Evolutionary conservation across 1,139 yeast genomes (phyloP), one percentile per base, ranked within the genome.

Genomic region (Geotrichum fermentans): DNA sequence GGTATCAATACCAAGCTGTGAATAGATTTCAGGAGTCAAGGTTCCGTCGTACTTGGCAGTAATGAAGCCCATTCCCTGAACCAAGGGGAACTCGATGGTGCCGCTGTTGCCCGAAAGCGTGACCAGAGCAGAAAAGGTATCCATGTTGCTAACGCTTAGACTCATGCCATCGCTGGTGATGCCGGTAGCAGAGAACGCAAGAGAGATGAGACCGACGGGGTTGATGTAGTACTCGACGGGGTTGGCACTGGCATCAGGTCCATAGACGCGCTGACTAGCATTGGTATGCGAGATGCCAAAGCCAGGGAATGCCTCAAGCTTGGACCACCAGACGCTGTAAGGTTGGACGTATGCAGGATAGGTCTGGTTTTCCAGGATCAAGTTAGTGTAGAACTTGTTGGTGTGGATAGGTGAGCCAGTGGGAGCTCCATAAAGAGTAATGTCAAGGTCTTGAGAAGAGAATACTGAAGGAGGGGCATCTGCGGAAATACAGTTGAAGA

Each of bases 331-430:
- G 49, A 82, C 62, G 1, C 78, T 75, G 61, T 82, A 84, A 20
- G 94, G 94, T 62, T 78, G 79, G 18, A 82, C 73, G 48, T 66
- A 72, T 10, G 73, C 72, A 8, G 72, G 67, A 41, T 1, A 67
- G 11, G 77, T 75, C 61, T 85, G 92, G 35, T 70, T 69, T 1
- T 74, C 92, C 22, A 89, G 74, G 53, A 87, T 68, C 63, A 88
- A 69, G 66, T 89, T 89, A 11, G 86, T 83, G 64, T 84, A 88
- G 65, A 87, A 89, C 63, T 88, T 87, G 69, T 89, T 89, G 20
- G 97, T 88, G 56, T 80, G 79, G 42, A 80, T 73, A 7, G 95
- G 87, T n/a, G 37, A 39, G 40, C 42, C 43, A 21, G 72, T 68
- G 52, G 72, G 70, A 38, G 77, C 80, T 2, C 57, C 57, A 26